Base-by-base conservation (phyloP, 1,139 yeast genomes). In the Saccharomyces hybrid region DNA sequence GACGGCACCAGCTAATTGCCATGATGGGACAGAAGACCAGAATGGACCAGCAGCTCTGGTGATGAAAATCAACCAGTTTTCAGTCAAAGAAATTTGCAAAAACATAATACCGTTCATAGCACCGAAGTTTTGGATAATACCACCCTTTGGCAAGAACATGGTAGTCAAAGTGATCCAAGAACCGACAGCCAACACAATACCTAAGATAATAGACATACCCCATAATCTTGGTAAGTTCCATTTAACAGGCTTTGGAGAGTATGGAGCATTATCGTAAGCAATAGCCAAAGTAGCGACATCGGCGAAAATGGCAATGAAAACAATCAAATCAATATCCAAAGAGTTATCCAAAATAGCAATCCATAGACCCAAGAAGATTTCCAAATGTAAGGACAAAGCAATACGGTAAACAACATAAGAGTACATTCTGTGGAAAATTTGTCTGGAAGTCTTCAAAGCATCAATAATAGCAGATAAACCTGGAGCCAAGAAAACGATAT, bases 141-240 rank as follows among this genome's bases (percentile, higher is more conserved):
- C 95, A 80, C 93, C 88, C 74, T 75, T 81, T 67, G 80, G 77
- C 76, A 85, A 76, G 78, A 86, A 86, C 95, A 88, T 85, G 61
- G 95, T 85, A 68, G 95, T 87, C 76, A 88, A 83, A 67, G 91
- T 83, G 68, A 88, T 85, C 96, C 96, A 88, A 62, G 95, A 80
- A 78, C 95, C 95, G 65, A 86, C 64, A 69, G 95, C 95, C 73
- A 88, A 80, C 60, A 88, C 79, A 54, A 80, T 65, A 73, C 96
- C 96, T 73, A 88, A 78, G 65, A 88, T 71, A 67, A 87, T 80
- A 64, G 95, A 87, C 90, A 88, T 86, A 80, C 93, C 95, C 96
- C 95, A 88, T 75, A 88, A 81, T 83, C 95, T 85, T 76, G 95
- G 95, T 71, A 90, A 78, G 84, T 91, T 93, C 99, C 99, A 91